These are phyloP conservation scores for Melaleuca quinquenervia DNA, from an alignment of 345 rosid genomes.

Conservation along the genomic window DNA sequence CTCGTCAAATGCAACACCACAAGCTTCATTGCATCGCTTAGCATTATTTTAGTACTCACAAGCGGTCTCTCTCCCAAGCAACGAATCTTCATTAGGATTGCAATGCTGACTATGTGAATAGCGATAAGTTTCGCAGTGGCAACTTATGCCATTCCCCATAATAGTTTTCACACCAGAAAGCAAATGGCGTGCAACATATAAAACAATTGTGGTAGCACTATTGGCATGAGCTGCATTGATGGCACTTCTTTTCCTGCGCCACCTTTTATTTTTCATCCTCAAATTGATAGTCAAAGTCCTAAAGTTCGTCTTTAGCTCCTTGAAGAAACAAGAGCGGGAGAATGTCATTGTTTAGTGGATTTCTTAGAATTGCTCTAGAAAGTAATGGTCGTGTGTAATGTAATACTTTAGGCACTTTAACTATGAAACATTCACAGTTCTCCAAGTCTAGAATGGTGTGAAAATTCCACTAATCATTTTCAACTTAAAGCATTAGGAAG, in stretches of 20 bases:
- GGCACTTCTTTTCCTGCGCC: not conserved
- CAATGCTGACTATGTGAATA: not conserved
- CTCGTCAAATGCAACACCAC: not conserved
- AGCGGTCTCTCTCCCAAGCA: not conserved
- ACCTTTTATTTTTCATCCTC: not conserved
- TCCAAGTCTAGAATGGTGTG: too few relatives aligned
- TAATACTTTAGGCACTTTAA: too few relatives aligned
- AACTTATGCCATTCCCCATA: not conserved
- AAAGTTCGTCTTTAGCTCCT: not conserved
- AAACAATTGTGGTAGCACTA: not conserved
- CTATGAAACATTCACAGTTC: too few relatives aligned
- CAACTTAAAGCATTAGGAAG: too few relatives aligned
- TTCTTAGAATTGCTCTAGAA: too few relatives aligned
- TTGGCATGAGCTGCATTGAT: not conserved
- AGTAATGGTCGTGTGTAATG: too few relatives aligned
- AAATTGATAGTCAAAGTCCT: not conserved
- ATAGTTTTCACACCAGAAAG: not conserved
- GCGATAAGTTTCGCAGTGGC: not conserved
- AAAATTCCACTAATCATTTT: too few relatives aligned
- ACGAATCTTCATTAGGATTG: too few relatives aligned
- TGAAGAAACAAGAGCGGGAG: not conserved
- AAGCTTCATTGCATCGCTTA: not conserved
- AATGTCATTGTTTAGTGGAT: not conserved
- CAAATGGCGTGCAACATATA: not conserved
- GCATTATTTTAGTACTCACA: slow-evolving; percentile 3